These are phyloP conservation scores for Malassezia pachydermatis DNA, from an alignment of 1,284 basidiomycete species.

Conservation along the genomic window DNA sequence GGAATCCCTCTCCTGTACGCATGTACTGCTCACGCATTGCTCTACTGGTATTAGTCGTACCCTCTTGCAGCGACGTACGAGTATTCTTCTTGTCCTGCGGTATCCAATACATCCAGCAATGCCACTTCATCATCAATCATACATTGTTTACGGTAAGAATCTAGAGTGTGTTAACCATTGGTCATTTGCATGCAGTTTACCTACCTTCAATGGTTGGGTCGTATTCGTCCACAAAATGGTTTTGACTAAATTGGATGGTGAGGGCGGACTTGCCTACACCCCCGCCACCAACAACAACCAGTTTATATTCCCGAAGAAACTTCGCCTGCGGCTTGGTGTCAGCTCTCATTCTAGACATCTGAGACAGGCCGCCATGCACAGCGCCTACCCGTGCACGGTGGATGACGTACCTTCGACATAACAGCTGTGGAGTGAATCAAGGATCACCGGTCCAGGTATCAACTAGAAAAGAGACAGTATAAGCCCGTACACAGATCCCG, in stretches of 20 bases:
- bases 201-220: conserved; percentile 91
- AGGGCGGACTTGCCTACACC: conserved; percentile 92
- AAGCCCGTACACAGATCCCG: no score
- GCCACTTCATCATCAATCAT: conserved; percentile 92
- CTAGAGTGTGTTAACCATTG: conserved; percentile 24
- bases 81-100: conserved; percentile 98
- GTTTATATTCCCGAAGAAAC: conserved; percentile 44
- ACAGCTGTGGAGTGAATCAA: background rate
- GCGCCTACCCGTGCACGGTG: no score
- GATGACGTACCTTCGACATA: conserved; percentile 13
- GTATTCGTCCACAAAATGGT: conserved; percentile 95
- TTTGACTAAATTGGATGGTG: conserved; percentile 89
- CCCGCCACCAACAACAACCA: conserved; percentile 91
- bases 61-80: conserved; percentile 64
- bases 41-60: conserved; percentile 50
- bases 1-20: conserved; percentile 93
- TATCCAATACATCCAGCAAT: conserved; percentile 91
- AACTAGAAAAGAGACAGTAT: no score
- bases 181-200: conserved; percentile 11
- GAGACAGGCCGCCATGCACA: no score
- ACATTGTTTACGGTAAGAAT: conserved; percentile 49
- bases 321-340: conserved; percentile 58
- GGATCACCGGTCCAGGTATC: no score
- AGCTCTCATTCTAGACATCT: no score
- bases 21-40: conserved; percentile 98